Evolutionary conservation across 139 green algal species (phyloP), one percentile per base, ranked within the genome.

Genomic region (Micractinium sp.): DNA sequence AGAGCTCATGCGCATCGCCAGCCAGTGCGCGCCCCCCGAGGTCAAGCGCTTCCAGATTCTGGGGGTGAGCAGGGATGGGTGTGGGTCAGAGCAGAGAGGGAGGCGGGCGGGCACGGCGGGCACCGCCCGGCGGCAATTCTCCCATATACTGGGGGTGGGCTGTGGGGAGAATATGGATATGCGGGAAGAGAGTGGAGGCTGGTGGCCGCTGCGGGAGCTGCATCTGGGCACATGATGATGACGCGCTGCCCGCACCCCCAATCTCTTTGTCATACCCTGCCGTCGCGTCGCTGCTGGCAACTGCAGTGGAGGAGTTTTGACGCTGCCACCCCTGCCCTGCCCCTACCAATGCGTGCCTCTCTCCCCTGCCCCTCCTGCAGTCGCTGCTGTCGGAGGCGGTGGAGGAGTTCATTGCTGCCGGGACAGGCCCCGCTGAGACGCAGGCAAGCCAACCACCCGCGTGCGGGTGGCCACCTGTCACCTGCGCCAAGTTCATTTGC

Each of bases 1-100:
- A 31, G 97, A 99, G 94, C 94, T 99, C 85, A 92, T 99, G 80
- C 91, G 93, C 63, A 96, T 98, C 35, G 94, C 96, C 35, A 93
- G 94, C 53, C 89, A 95, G 78, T 96, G 95, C 74, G 93, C 93
- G 39, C 95, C 97, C 22, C 83, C 87, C 27, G 95, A 98, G 85
- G 82, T 98, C 20, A 86, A 61, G 53, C 93, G 95, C 88, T 97
- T 96, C 89, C 95, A 95, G 19, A 85, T 81, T 15, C 86, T 96
- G 60, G 87, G 95, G 94, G 94, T 95, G 60, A n/a, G 85, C 0
- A 22, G n/a, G 20, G 2, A 35, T 75, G 78, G 56, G 41, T 41
- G 33, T 81, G 75, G 31, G 33, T 81, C 9, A 9, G n/a, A n/a
- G 47, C 47, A 56, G 47, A 9, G 47, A 56, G 47, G 47, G 9